Base-by-base conservation (phyloP, 1,284 basidiomycete species). In the Boletus smithii region DNA sequence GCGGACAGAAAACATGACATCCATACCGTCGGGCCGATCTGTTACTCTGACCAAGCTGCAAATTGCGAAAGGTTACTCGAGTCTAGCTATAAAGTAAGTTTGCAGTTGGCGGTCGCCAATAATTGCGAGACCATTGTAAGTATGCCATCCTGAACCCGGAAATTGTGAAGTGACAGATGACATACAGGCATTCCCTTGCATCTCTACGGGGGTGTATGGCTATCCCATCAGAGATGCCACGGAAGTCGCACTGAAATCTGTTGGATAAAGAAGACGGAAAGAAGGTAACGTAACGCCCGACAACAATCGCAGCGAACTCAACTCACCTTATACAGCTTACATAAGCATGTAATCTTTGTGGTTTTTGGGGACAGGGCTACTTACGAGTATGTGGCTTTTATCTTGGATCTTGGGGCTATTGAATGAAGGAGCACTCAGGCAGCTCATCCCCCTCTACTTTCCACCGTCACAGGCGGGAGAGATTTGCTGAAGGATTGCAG, bases 11-110 rank as follows among this genome's bases (percentile, higher is more conserved):
- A 79, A 48, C 75, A 85, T 53, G 74, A 97, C 47, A 91, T 97
- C 16, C 95, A 97, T 61, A 85, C 95, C 1, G 94, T 97, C 20
- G 95, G 95, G 9, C 93, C 93, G 0, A 67, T 93, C 3, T 95
- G 92, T 62, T 73, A 72, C 0, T 46, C 75, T 1, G 65, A 60
- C 3, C 73, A 77, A 10, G 62, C 63, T 5, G 73, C 77, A 14
- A 61, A 67, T 35, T 79, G 77, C 41, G 80, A 80, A 7, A 55
- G 66, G 45, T 73, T 77, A 49, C 76, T 98, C 3, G 71, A 74
- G 5, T 85, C 83, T 13, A 93, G 91, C 63, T 95, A 95, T 62
- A 66, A 63, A 44, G 77, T 67, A 5, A 84, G 84, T 51, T 68
- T 95, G 39, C 72, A 83, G 37, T 51, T 86, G 18, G 85, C 86